Evolutionary conservation across 1,139 yeast species (phyloP).

Genomic region (Saccharomycopsis phalli): DNA sequence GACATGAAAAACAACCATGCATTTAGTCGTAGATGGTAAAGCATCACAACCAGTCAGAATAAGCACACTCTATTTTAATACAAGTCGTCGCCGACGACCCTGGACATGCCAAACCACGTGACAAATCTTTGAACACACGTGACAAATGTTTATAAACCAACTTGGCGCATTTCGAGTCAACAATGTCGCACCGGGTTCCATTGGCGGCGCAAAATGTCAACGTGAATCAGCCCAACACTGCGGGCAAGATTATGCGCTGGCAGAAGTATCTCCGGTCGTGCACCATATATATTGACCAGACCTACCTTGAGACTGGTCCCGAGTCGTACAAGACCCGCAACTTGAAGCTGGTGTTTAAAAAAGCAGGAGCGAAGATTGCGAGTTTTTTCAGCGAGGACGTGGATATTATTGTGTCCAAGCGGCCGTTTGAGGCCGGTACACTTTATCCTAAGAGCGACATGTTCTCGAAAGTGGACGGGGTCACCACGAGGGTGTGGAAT

Average conservation of each 20-base stretch:
- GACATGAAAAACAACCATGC: too few relatives aligned
- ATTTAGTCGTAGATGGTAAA: too few relatives aligned
- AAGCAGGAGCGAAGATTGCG: constrained; percentile 38
- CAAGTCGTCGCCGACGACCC: too few relatives aligned
- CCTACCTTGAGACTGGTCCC: constrained; percentile 10
- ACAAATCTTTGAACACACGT: too few relatives aligned
- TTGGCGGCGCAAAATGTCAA: background rate
- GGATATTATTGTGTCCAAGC: constrained; percentile 44
- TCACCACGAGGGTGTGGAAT: constrained; percentile 51
- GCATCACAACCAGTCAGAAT: too few relatives aligned
- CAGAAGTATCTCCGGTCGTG: background rate
- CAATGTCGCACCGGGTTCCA: background rate
- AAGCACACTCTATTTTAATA: too few relatives aligned
- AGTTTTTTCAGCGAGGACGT: constrained; percentile 48
- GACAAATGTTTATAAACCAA: too few relatives aligned
- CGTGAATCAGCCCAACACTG: background rate
- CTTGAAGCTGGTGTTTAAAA: background rate
- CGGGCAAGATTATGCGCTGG: background rate
- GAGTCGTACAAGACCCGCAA: background rate
- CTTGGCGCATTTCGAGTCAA: too few relatives aligned
- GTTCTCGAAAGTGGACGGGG: constrained; percentile 39
- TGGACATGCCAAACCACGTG: too few relatives aligned
- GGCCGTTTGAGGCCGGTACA: constrained; percentile 24
- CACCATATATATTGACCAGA: constrained; percentile 4
- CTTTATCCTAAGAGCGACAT: constrained; percentile 39